Conservation (phyloP, 257 asterid genomes). For the Solanum neorickii region DNA sequence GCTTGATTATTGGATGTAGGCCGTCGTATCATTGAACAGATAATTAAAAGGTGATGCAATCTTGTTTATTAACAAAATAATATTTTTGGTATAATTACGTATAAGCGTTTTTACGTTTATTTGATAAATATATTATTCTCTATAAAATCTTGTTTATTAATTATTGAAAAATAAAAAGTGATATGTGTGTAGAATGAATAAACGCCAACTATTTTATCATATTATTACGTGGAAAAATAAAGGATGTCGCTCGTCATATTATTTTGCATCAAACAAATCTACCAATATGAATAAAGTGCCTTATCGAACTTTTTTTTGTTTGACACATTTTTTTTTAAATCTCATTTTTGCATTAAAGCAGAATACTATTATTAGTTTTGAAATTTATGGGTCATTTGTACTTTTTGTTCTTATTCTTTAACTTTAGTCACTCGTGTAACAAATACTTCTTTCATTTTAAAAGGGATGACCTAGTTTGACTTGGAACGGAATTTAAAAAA, state of each 20-base stretch:
- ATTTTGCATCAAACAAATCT: background rate
- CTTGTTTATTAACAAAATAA: background rate
- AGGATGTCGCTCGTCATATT: background rate
- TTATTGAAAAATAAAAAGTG: background rate
- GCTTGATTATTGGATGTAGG: background rate
- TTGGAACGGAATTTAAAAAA: too few relatives aligned
- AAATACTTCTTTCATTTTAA: fast-evolving
- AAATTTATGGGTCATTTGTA: background rate
- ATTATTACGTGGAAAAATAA: too few relatives aligned
- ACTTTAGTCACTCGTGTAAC: too few relatives aligned
- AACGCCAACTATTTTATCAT: background rate
- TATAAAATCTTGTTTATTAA: too few relatives aligned
- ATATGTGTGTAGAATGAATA: background rate
- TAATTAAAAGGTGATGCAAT: background rate
- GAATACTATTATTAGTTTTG: background rate
- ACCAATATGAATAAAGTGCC: background rate
- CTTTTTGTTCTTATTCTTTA: background rate
- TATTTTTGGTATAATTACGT: background rate
- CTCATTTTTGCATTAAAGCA: background rate
- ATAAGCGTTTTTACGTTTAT: fast-evolving
- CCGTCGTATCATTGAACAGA: background rate
- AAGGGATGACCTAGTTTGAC: fast-evolving
- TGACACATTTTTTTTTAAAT: too few relatives aligned
- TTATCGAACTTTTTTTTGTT: too few relatives aligned
- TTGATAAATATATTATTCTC: background rate